A percentile compares a stretch with the other conserved stretches of the same genome.
phyloP scores from a whole-genome alignment of 2,329 filamentous ascomycete species.

The Phoma sp. region DNA sequence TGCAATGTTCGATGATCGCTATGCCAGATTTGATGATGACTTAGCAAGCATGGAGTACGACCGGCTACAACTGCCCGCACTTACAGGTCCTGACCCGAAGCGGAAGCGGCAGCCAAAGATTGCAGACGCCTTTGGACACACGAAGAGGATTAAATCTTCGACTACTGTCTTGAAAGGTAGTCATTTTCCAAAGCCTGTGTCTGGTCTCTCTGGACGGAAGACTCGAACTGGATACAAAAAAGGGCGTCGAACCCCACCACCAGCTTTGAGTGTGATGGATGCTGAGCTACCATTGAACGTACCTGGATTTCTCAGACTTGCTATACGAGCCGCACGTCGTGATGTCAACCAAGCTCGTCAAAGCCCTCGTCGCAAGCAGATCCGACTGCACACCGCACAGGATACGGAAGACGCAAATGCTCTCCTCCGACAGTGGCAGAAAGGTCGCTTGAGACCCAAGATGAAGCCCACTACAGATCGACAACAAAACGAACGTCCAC shows the following conservation, averaged over 20 bases:
- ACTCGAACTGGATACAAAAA: constrained; percentile 20
- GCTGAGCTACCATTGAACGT: constrained; percentile 49
- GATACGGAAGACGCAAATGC: constrained; percentile 63
- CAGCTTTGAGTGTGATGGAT: constrained; percentile 60
- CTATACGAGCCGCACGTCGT: constrained; percentile 59
- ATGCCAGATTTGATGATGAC: constrained; percentile 34
- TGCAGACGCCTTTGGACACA: constrained; percentile 40
- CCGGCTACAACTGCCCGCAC: constrained; percentile 47
- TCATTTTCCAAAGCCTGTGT: not conserved
- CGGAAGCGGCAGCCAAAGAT: constrained; percentile 49
- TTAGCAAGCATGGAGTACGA: constrained; percentile 55
- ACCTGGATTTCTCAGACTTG: constrained; percentile 63
- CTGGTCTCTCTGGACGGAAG: constrained; percentile 2
- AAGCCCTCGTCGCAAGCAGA: constrained; percentile 59
- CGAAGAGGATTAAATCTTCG: constrained; percentile 24
- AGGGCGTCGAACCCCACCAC: constrained; percentile 25
- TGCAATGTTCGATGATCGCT: constrained; percentile 33
- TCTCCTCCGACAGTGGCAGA: constrained; percentile 59
- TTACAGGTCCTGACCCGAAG: constrained; percentile 28
- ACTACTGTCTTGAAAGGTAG: constrained; percentile 2
- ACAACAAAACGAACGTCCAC: constrained; percentile 10
- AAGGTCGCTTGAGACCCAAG: constrained; percentile 47
- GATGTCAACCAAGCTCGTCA: constrained; percentile 58
- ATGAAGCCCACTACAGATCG: constrained; percentile 1
- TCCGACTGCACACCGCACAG: constrained; percentile 57